Percentiles rank a stretch among this genome's conserved stretches.
phyloP scores from a whole-genome alignment of 164 flowering plant genomes.

The Nymphaea colorata region DNA sequence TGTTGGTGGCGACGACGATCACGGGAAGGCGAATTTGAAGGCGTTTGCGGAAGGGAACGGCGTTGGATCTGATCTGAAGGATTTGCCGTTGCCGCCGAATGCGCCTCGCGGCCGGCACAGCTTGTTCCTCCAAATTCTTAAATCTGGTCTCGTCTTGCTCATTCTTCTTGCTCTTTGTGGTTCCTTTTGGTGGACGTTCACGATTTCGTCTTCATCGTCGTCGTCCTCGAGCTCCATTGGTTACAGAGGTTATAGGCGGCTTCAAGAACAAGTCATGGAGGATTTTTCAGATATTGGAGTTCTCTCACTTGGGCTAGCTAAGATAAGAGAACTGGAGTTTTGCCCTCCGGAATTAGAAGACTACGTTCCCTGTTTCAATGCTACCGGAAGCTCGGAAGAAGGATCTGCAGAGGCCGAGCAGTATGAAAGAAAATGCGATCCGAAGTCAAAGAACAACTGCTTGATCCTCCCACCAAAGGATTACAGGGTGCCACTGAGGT shows the following conservation, averaged over 20 bases:
- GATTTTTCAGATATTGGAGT: constrained; percentile 80
- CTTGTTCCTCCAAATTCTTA: constrained; percentile 24
- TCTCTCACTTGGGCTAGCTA: constrained; percentile 54
- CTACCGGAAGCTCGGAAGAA: constrained; percentile 37
- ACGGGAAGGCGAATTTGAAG: neutral
- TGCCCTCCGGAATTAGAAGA: constrained; percentile 63
- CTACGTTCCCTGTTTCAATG: constrained; percentile 79
- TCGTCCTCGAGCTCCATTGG: constrained; percentile 28
- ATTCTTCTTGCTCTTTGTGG: constrained; percentile 67
- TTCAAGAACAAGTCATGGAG: constrained; percentile 70
- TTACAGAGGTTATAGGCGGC: constrained; percentile 51
- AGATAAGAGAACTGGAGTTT: constrained; percentile 57
- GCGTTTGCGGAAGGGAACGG: constrained; percentile 32
- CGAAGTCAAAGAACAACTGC: constrained; percentile 37
- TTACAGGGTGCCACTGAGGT: constrained; percentile 79
- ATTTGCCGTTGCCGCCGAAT: constrained; percentile 20
- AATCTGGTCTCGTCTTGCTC: constrained; percentile 46
- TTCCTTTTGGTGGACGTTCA: constrained; percentile 87
- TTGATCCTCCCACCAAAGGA: constrained; percentile 66
- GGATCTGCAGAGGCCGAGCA: constrained; percentile 35
- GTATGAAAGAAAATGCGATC: constrained; percentile 48
- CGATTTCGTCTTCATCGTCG: constrained; percentile 32
- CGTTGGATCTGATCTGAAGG: constrained; percentile 30
- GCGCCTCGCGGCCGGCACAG: constrained; percentile 44
- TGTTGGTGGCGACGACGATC: neutral